phyloP scores from a whole-genome alignment of 768 basidiomycete species.

The Dioszegia hungarica region DNA sequence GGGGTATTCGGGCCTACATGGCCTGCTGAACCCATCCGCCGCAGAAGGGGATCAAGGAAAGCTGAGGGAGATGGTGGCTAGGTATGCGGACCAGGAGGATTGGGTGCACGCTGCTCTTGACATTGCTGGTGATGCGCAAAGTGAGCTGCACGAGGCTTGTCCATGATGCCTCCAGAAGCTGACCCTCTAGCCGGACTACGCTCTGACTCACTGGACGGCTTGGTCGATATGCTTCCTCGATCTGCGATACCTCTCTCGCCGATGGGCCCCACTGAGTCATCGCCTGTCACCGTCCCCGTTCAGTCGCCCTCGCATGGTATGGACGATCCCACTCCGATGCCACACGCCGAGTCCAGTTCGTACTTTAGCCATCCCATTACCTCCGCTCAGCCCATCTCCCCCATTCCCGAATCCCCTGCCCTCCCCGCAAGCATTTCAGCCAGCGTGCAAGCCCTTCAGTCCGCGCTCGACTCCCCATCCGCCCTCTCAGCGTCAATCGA shows the following conservation, averaged over 20 bases:
- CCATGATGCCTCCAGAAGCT: background rate
- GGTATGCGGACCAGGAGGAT: conserved; percentile 5
- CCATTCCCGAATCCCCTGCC: background rate
- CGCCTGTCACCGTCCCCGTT: background rate
- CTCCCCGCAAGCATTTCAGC: background rate
- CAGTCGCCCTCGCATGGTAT: background rate
- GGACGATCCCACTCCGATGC: conserved; percentile 17
- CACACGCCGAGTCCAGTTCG: background rate
- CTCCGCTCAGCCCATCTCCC: background rate
- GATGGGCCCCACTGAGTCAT: background rate
- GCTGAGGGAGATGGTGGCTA: conserved; percentile 14
- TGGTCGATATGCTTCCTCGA: background rate
- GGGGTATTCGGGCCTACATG: conserved; percentile 18
- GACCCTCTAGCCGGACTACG: background rate
- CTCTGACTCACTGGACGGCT: background rate
- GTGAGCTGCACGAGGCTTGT: background rate
- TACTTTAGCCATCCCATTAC: background rate
- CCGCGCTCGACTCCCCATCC: background rate
- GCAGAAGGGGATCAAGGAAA: conserved; percentile 1
- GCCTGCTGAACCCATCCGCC: conserved; percentile 18
- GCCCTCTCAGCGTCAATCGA: background rate
- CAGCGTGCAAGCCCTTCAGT: background rate
- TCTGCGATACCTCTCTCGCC: background rate
- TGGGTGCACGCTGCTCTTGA: conserved; percentile 10
- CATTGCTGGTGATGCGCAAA: background rate